Conservation (phyloP, 83 land plant species). For the Thuja plicata region DNA sequence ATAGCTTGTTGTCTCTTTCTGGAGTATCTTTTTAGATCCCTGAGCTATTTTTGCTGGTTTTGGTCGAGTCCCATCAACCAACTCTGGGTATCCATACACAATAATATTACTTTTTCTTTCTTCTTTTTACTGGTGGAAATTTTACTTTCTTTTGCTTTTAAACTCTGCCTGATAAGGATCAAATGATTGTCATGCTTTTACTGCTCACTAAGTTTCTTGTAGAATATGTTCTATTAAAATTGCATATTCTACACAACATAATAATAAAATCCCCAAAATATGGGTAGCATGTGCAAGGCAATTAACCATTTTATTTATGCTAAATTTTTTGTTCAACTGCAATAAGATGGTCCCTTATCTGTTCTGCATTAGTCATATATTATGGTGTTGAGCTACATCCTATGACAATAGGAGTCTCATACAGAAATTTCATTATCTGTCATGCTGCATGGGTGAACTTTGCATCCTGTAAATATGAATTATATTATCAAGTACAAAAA, state of each 20-base stretch:
- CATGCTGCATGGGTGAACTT: neutral
- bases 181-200: neutral
- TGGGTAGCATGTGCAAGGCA: neutral
- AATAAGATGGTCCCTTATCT: neutral
- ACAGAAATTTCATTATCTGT: neutral
- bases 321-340: neutral
- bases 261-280: neutral
- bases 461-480: neutral
- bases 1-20: neutral
- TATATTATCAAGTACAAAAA: neutral
- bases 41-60: neutral
- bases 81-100: neutral
- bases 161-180: neutral
- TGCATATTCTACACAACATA: neutral
- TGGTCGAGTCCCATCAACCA: neutral
- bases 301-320: neutral
- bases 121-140: neutral
- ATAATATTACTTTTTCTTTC: neutral
- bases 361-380: neutral
- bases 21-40: neutral
- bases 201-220: neutral
- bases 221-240: neutral
- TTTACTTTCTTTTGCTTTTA: neutral
- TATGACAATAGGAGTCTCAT: neutral
- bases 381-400: neutral